Evolutionary conservation across 2,329 filamentous ascomycete species (phyloP), one percentile per base, ranked within the genome.

Genomic region (Allantophomopsis cytisporea): DNA sequence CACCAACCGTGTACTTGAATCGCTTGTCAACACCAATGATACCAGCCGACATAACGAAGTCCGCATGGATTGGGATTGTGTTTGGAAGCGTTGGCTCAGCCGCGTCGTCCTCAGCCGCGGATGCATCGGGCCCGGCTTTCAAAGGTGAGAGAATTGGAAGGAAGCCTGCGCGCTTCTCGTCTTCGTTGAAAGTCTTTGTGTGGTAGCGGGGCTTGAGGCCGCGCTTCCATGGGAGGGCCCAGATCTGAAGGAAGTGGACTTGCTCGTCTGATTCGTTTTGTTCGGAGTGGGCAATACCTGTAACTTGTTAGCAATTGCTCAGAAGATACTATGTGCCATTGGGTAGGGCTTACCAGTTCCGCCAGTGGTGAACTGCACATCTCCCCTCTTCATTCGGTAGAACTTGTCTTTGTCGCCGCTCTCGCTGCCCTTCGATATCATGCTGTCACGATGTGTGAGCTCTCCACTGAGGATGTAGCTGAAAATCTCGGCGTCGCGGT

Each of bases 361-460:
- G n/a, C 83, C 86, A 12, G 80, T 87, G 8, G 86, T 94, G 60
- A 93, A 94, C 54, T 94, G 86, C 35, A 94, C 83, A 57, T 93
- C 85, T 11, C 85, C 84, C 31, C 84, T 69, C 52, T 73, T 72
- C 66, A 94, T 80, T 28, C 74, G 66, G 53, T 68, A 83, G 54
- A 83, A 84, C 48, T 74, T 66, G 54, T 83, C 75, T 13, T 56
- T 66, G 14, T 54, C 42, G 52, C 42, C 39, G 16, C 68, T 73
- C 53, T 81, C 77, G 15, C 65, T 60, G 35, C 75, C 76, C 60
- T 79, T 84, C 58, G 74, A 73, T 50, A 84, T 73, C 79, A 93
- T 88, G 44, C 75, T 83, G 61, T 94, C 86, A 36, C 85, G 80
- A 64, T 94, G 87, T 36, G 87, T 89, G 45, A 94, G 72, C 60